Evolutionary conservation across 208 protist genomes (phyloP), one percentile per base, ranked within the genome.

Genomic region (Trypanosoma mega): DNA sequence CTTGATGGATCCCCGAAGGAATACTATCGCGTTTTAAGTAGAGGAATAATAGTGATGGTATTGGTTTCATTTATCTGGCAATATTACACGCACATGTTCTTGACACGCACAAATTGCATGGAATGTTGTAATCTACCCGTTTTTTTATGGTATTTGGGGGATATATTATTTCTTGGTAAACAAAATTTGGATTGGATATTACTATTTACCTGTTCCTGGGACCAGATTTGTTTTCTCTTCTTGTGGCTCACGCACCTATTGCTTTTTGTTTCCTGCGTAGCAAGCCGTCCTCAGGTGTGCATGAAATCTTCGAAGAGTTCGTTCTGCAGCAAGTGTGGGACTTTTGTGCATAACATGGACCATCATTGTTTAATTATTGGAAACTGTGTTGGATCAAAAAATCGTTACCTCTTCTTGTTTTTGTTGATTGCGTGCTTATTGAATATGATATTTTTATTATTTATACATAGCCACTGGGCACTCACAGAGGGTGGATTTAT

Each of bases 311-410:
- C 45, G 36, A n/a, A 3, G n/a, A 14, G 18, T 33, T 76, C 59
- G 9, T 68, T 62, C 47, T 91, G 75, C 58, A 39, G 69, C 34
- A 68, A 71, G 56, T 87, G 80, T 52, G 65, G 16, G 3, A 58
- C 71, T 0, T 36, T 68, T 33, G 64, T 91, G 1, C 26, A 57
- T 0, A 33, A 26, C 14, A 85, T 83, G 72, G 75, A 87, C 45
- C 80, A 87, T 56, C 80, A 87, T 52, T 86, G 80, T 55, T 86
- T 84, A 36, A 47, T 86, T 12, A 80, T 87, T n/a, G 48, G 63
- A 59, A 91, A 91, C 59, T 87, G 80, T 46, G 70, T 86, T 27
- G 78, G 80, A 36, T 33, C 21, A 0, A 50, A 53, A 27, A 87
- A 81, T 52, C 33, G 63, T 27, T 41, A 24, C n/a, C 20, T 63